phyloP scores from a whole-genome alignment of 768 basidiomycete genomes.

The Russula earlei region DNA sequence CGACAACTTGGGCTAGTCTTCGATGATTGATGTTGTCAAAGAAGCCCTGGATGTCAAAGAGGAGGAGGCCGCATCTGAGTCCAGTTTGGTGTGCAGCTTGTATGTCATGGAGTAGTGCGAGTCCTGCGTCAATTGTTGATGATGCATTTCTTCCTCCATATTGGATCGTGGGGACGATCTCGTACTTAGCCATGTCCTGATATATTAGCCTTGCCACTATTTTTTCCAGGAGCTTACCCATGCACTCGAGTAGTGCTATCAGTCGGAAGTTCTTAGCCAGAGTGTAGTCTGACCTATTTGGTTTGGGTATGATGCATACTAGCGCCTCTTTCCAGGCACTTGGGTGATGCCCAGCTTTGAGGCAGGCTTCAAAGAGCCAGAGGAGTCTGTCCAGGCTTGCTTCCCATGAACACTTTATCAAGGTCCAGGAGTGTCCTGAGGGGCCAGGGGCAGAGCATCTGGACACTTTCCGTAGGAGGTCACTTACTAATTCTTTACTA shows the following conservation, averaged over 20 bases:
- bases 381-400: background rate
- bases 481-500: too few species aligned
- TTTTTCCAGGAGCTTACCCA: too few species aligned
- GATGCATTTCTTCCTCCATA: background rate
- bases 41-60: background rate
- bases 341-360: background rate
- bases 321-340: background rate
- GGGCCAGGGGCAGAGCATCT: background rate
- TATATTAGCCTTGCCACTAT: too few species aligned
- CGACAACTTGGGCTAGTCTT: background rate
- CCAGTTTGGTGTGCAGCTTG: background rate
- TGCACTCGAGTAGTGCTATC: too few species aligned
- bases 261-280: too few species aligned
- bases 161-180: background rate
- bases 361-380: background rate
- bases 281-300: too few species aligned
- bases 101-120: background rate
- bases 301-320: background rate
- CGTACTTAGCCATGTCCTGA: background rate
- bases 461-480: too few species aligned
- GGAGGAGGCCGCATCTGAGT: background rate
- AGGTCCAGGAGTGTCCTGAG: background rate
- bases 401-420: background rate
- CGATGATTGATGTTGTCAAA: background rate
- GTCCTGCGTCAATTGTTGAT: background rate